phyloP scores from a whole-genome alignment of 2,329 filamentous ascomycete genomes.

The Xenoacremonium recifei region DNA sequence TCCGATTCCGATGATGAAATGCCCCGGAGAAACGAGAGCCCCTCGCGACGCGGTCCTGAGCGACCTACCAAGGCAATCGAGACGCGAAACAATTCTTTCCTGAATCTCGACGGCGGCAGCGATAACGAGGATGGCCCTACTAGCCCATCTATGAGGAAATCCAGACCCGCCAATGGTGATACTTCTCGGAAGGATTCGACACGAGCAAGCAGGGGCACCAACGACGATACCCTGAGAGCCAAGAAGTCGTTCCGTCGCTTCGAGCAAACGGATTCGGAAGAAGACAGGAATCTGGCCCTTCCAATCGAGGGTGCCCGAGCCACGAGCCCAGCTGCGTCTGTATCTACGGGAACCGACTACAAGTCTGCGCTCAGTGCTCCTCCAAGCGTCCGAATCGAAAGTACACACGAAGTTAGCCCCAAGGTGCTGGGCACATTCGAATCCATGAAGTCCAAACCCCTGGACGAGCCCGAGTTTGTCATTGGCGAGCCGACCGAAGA shows the following conservation, averaged over 20 bases:
- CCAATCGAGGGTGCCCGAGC: conserved; percentile 40
- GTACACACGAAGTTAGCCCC: conserved; percentile 36
- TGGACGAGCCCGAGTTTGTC: conserved; percentile 59
- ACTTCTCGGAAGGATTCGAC: conserved; percentile 7
- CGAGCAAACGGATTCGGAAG: conserved; percentile 31
- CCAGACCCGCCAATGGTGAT: conserved; percentile 6
- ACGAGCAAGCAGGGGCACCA: conserved; percentile 5
- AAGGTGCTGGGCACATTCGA: conserved; percentile 32
- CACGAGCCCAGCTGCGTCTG: conserved; percentile 32
- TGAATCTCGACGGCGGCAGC: conserved; percentile 47
- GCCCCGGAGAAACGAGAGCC: conserved; percentile 28
- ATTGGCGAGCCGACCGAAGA: conserved; percentile 62
- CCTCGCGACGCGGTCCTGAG: conserved; percentile 33
- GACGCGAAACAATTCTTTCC: conserved; percentile 46
- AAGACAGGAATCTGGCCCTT: conserved; percentile 40
- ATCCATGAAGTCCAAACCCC: conserved; percentile 37
- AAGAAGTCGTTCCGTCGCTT: conserved; percentile 23
- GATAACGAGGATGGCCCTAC: conserved; percentile 43
- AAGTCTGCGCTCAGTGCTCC: conserved; percentile 41
- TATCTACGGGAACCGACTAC: conserved; percentile 38
- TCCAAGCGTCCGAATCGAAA: conserved; percentile 44
- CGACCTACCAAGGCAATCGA: conserved; percentile 27
- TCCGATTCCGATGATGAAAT: conserved; percentile 37
- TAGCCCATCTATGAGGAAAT: conserved; percentile 10
- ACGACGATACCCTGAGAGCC: conserved; percentile 28